Evolutionary conservation across 2,329 filamentous ascomycete species (phyloP).

Genomic region (Fusarium sacchari): DNA sequence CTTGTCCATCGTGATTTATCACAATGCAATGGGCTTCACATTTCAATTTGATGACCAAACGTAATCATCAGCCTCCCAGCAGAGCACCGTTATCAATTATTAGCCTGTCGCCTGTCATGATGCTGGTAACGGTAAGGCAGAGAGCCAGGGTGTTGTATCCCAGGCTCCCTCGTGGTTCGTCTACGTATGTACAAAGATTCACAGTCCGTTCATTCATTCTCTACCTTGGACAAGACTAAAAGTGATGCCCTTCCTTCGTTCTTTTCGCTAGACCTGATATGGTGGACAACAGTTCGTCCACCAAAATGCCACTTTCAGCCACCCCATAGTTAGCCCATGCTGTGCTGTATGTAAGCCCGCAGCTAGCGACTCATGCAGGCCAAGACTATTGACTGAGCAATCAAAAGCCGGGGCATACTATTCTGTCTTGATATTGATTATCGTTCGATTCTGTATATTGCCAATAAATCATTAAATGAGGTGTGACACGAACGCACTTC

Average conservation of each 20-base stretch:
- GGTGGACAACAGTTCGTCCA: constrained; percentile 14
- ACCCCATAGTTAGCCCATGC: too few relatives aligned
- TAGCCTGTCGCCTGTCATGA: constrained; percentile 12
- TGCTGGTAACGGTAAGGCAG: not conserved
- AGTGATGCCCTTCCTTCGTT: not conserved
- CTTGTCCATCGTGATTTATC: constrained; percentile 20
- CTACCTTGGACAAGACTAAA: not conserved
- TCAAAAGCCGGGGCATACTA: constrained; percentile 3
- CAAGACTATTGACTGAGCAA: constrained; percentile 24
- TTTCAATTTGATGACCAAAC: not conserved
- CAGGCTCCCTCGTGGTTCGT: constrained; percentile 10
- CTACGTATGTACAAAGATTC: not conserved
- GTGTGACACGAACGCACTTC: not conserved
- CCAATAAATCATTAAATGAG: constrained; percentile 21
- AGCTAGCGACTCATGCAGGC: constrained; percentile 32
- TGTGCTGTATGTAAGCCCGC: not conserved
- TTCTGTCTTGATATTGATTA: not conserved
- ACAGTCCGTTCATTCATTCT: not conserved
- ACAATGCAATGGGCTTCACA: not conserved
- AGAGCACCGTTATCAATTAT: not conserved
- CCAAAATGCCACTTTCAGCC: constrained; percentile 8
- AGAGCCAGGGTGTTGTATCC: constrained; percentile 6
- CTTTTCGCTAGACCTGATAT: constrained; percentile 8
- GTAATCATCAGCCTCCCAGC: not conserved
- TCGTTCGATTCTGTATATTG: constrained; percentile 20